Evolutionary conservation across 2,329 filamentous ascomycete genomes (phyloP).

Genomic region (Tolypocladium guangdongense): DNA sequence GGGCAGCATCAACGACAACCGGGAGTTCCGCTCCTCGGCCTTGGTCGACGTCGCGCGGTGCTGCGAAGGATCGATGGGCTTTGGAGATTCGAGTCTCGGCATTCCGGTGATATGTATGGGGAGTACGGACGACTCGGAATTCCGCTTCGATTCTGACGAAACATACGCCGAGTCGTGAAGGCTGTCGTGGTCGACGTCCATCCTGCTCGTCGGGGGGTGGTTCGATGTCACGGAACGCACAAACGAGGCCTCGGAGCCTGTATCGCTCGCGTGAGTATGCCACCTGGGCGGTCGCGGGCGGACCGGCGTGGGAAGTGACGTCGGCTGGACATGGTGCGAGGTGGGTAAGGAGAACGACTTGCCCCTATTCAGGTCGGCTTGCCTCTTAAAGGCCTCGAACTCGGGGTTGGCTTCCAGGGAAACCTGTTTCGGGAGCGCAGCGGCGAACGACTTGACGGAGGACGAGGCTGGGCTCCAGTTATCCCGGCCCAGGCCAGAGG

Average conservation of each 20-base stretch:
- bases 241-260: constrained; percentile 23
- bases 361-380: constrained; percentile 54
- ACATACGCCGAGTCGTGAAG: constrained; percentile 43
- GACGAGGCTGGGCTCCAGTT: constrained; percentile 68
- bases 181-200: constrained; percentile 35
- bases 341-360: constrained; percentile 34
- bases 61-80: constrained; percentile 15
- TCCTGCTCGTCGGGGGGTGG: constrained; percentile 15
- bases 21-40: constrained; percentile 40
- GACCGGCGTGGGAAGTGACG: constrained; percentile 15
- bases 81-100: constrained; percentile 30
- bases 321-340: constrained; percentile 31
- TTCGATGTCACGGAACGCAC: constrained; percentile 10
- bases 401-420: constrained; percentile 67
- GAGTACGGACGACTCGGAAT: constrained; percentile 36
- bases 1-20: constrained; percentile 42
- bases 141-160: constrained; percentile 43
- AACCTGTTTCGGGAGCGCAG: constrained; percentile 56
- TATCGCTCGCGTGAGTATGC: constrained; percentile 37
- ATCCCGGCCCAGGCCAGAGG: constrained; percentile 50
- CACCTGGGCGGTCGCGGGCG: constrained; percentile 35
- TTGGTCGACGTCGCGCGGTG: constrained; percentile 23
- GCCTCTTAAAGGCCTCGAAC: constrained; percentile 68
- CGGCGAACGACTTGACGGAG: constrained; percentile 58
- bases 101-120: constrained; percentile 27